Percentiles rank a stretch among this genome's conserved stretches.
Evolutionary conservation across 2,329 filamentous ascomycete genomes (phyloP).

Genomic region (Ophiostoma sp.): DNA sequence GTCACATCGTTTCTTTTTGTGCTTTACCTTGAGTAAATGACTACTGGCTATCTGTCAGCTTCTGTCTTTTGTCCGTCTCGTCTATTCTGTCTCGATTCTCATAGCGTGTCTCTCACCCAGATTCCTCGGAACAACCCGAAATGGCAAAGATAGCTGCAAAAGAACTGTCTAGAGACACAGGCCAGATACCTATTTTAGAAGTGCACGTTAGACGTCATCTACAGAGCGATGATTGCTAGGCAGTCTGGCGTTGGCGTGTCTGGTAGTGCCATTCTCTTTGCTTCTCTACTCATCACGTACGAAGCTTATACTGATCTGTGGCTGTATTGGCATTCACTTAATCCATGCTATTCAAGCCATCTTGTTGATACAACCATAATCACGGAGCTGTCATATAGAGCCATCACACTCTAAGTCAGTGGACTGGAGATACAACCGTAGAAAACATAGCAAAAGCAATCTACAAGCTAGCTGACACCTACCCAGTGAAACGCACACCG

Average conservation of each 20-base stretch:
- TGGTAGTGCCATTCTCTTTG: too few species aligned
- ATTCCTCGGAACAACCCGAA: background rate
- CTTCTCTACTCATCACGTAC: too few species aligned
- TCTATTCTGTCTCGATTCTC: constrained; percentile 3
- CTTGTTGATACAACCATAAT: too few species aligned
- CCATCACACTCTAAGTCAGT: too few species aligned
- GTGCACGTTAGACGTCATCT: background rate
- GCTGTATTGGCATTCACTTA: too few species aligned
- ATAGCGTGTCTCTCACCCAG: background rate
- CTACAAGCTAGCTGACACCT: background rate
- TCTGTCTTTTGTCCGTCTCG: background rate
- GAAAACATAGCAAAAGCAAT: background rate
- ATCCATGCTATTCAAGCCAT: too few species aligned
- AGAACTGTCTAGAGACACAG: background rate
- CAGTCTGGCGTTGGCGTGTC: too few species aligned
- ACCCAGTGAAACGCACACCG: background rate
- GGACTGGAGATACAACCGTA: too few species aligned
- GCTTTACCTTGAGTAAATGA: background rate
- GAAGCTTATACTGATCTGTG: too few species aligned
- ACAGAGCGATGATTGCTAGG: too few species aligned
- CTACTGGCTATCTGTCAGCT: background rate
- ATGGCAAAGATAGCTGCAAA: constrained; percentile 6
- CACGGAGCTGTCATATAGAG: too few species aligned
- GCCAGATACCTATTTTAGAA: background rate
- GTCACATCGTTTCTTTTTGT: constrained; percentile 2